Percentiles rank a stretch among this genome's conserved stretches.
Conservation (phyloP, 345 rosid species). For the Triadica sebifera region DNA sequence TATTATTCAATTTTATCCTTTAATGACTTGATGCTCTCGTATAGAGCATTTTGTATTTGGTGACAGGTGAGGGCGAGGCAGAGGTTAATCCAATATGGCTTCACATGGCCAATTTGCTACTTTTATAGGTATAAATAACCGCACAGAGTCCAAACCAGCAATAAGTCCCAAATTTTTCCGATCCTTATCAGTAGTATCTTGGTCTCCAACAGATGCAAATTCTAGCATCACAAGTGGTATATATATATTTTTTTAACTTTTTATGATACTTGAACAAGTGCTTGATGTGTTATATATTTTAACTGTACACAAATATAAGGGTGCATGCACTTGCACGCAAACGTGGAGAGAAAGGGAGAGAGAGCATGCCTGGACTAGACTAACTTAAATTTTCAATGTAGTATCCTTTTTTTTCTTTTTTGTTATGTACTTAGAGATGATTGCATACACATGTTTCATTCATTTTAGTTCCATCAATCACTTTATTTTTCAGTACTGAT, state of each 20-base stretch:
- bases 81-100: too few relatives aligned
- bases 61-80: too few relatives aligned
- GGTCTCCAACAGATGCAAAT: constrained; percentile 54
- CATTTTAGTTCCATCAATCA: neutral
- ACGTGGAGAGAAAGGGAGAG: too few relatives aligned
- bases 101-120: too few relatives aligned
- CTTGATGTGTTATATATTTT: neutral
- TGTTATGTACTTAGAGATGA: neutral
- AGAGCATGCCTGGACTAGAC: neutral
- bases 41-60: too few relatives aligned
- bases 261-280: neutral
- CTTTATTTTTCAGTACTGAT: neutral
- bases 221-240: constrained; percentile 51
- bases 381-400: neutral
- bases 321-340: neutral
- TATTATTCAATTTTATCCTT: too few relatives aligned
- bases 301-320: neutral
- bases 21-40: too few relatives aligned
- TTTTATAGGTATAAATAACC: too few relatives aligned
- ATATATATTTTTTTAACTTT: neutral
- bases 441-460: neutral
- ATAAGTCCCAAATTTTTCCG: constrained; percentile 39
- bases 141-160: constrained; percentile 45
- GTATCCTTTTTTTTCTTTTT: neutral
- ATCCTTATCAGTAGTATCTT: constrained; percentile 71